These are phyloP conservation scores for Ganoderma boninense DNA, from an alignment of 1,284 basidiomycete genomes.

Conservation along the genomic window DNA sequence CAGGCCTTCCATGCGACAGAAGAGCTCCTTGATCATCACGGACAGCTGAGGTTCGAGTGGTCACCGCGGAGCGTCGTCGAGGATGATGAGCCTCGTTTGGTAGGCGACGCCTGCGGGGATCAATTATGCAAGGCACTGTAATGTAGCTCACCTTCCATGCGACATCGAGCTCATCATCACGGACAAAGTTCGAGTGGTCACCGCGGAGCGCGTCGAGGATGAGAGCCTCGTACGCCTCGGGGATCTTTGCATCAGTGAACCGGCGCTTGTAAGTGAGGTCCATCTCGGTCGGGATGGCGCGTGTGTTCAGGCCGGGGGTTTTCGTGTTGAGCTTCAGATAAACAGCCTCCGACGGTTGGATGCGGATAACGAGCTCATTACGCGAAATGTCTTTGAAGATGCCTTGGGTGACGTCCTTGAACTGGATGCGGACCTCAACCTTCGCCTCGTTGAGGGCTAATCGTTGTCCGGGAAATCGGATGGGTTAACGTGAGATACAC, in stretches of 20 bases:
- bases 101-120: too few species aligned
- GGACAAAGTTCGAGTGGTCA: slow-evolving; percentile 93
- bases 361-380: slow-evolving; percentile 95
- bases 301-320: slow-evolving; percentile 88
- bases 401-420: slow-evolving; percentile 94
- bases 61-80: too few species aligned
- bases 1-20: too few species aligned
- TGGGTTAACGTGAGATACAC: slow-evolving; percentile 13
- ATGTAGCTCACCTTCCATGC: slow-evolving; percentile 86
- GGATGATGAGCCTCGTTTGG: too few species aligned
- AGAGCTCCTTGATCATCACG: too few species aligned
- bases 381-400: slow-evolving; percentile 96
- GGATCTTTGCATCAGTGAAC: slow-evolving; percentile 88
- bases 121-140: too few species aligned
- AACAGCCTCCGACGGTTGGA: slow-evolving; percentile 94
- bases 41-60: too few species aligned
- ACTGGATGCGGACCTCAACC: slow-evolving; percentile 96
- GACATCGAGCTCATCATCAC: slow-evolving; percentile 93
- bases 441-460: slow-evolving; percentile 95
- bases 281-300: slow-evolving; percentile 94
- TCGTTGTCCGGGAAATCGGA: background rate
- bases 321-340: slow-evolving; percentile 97
- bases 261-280: slow-evolving; percentile 96
- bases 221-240: slow-evolving; percentile 94
- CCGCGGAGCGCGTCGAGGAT: slow-evolving; percentile 91